Conservation (phyloP, 2,329 filamentous ascomycete species). For the Aspergillus novofumigatus region DNA sequence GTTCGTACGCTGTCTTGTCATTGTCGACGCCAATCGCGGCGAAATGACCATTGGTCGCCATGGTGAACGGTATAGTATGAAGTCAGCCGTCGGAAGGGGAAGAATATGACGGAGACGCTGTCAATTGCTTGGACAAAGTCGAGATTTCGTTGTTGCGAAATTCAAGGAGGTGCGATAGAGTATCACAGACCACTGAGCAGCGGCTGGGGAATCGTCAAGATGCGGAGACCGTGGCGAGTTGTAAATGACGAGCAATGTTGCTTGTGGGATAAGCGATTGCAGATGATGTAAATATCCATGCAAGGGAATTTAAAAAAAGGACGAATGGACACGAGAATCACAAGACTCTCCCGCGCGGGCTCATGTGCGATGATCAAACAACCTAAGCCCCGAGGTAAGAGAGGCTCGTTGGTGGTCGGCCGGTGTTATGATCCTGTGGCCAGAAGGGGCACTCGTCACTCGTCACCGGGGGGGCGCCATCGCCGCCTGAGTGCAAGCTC, state of each 20-base stretch:
- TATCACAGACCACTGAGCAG: neutral
- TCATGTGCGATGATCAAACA: conserved; percentile 1
- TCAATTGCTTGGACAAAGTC: neutral
- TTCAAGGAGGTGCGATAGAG: neutral
- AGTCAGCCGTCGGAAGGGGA: neutral
- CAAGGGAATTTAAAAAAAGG: neutral
- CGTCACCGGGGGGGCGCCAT: conserved; percentile 7
- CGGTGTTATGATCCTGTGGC: neutral
- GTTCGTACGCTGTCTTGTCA: conserved; percentile 59
- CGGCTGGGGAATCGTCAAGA: conserved; percentile 12
- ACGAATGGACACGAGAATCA: conserved; percentile 5
- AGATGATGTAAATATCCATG: conserved; percentile 6
- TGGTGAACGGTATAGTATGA: conserved; percentile 17
- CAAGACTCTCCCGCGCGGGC: conserved; percentile 5
- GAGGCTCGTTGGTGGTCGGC: conserved; percentile 9
- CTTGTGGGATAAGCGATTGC: conserved; percentile 1
- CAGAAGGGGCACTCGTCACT: conserved; percentile 4
- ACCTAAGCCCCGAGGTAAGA: conserved; percentile 8
- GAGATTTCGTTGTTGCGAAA: neutral
- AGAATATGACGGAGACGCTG: neutral
- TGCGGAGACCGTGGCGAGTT: conserved; percentile 10
- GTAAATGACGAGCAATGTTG: conserved; percentile 2
- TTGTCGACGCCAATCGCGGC: conserved; percentile 38
- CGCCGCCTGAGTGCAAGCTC: conserved; percentile 11
- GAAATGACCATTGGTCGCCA: conserved; percentile 46